Evolutionary conservation across 768 basidiomycete genomes (phyloP).

Genomic region (Rhizopogon salebrosus): DNA sequence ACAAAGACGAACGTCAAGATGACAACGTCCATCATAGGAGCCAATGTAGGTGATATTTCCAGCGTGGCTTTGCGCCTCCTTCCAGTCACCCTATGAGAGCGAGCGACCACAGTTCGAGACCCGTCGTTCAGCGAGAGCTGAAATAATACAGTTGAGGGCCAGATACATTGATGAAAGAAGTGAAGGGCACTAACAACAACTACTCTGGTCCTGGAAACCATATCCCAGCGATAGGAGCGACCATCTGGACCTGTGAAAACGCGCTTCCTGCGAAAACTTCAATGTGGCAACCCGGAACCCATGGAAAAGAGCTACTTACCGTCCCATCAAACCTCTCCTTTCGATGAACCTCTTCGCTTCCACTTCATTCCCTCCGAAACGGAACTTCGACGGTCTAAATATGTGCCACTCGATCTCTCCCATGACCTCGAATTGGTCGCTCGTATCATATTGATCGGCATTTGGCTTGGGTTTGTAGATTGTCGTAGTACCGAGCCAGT

Average conservation of each 20-base stretch:
- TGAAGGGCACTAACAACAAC: background rate
- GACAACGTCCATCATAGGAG: conserved; percentile 4
- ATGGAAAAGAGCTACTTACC: conserved; percentile 11
- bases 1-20: conserved; percentile 10
- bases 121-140: conserved; percentile 11
- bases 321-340: conserved; percentile 14
- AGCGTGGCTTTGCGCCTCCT: conserved; percentile 1
- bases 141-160: background rate
- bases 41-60: conserved; percentile 5
- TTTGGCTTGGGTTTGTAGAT: conserved; percentile 21
- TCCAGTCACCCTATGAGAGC: conserved; percentile 10
- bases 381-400: conserved; percentile 24
- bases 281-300: background rate
- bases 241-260: conserved; percentile 1
- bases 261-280: background rate
- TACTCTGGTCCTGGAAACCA: too few species aligned
- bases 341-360: conserved; percentile 21
- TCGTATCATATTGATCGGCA: conserved; percentile 17
- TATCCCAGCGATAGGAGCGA: background rate
- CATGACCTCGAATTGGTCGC: conserved; percentile 24
- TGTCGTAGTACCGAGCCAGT: conserved; percentile 16
- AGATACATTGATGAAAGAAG: background rate
- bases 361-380: conserved; percentile 21
- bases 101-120: conserved; percentile 12
- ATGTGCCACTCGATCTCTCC: conserved; percentile 32